Evolutionary conservation across 306 rosid species (phyloP).

Genomic region (Cotoneaster glaucophyllus): DNA sequence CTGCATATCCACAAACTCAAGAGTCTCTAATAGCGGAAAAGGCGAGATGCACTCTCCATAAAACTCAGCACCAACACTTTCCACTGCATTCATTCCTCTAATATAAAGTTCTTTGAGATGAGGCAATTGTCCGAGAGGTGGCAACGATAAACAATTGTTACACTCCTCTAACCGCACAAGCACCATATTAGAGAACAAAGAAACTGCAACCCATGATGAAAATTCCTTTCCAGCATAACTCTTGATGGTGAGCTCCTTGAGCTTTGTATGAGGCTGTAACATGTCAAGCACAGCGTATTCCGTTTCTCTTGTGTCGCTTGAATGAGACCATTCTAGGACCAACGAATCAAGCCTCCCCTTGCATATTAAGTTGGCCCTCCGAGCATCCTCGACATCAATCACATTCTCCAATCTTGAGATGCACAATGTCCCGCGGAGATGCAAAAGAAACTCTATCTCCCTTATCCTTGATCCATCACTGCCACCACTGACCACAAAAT

Average conservation of each 20-base stretch:
- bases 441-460: too few relatives aligned
- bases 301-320: not conserved
- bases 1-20: not conserved
- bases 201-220: not conserved
- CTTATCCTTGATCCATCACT: too few relatives aligned
- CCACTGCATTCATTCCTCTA: not conserved
- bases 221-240: not conserved
- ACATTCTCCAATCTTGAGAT: not conserved
- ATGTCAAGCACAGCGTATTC: not conserved
- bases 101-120: constrained; percentile 1
- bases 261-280: not conserved
- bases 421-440: too few relatives aligned
- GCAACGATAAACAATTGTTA: not conserved
- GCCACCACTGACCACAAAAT: not conserved
- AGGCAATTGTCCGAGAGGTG: constrained; percentile 10
- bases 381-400: not conserved
- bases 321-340: too few relatives aligned
- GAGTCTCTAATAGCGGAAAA: not conserved
- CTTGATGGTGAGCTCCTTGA: not conserved
- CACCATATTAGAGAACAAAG: not conserved
- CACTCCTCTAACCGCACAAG: not conserved
- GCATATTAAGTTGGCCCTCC: not conserved
- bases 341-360: not conserved
- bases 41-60: not conserved
- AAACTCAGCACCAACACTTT: constrained; percentile 4